phyloP scores from a whole-genome alignment of 179 eudicot species.

The Pouteria campechiana region DNA sequence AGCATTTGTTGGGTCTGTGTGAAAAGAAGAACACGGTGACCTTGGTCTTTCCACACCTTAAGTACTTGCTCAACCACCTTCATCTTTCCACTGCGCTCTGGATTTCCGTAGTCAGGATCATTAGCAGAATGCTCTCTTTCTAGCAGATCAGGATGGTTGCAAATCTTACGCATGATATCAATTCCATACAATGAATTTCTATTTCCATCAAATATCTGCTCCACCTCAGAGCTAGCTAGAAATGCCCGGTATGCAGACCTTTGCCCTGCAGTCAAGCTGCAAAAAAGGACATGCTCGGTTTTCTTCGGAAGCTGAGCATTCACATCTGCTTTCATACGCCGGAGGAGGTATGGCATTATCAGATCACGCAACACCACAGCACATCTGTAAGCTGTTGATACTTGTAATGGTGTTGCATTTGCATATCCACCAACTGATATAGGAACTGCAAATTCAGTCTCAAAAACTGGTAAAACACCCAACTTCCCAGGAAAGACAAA shows the following conservation, averaged over 20 bases:
- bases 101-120: conserved; percentile 91
- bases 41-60: conserved; percentile 91
- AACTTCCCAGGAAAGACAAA: conserved; percentile 98
- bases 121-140: conserved; percentile 80
- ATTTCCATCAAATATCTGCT: conserved; percentile 85
- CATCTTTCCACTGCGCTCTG: conserved; percentile 95
- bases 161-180: conserved; percentile 97
- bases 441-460: conserved; percentile 94
- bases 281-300: conserved; percentile 97
- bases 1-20: conserved; percentile 98
- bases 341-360: conserved; percentile 94
- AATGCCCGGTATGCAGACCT: conserved; percentile 84
- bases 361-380: conserved; percentile 94
- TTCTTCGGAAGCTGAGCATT: conserved; percentile 89
- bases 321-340: conserved; percentile 96
- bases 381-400: conserved; percentile 99
- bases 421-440: conserved; percentile 99
- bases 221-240: conserved; percentile 96
- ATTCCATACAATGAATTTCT: conserved; percentile 91
- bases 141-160: conserved; percentile 96
- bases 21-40: conserved; percentile 92
- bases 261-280: conserved; percentile 83
- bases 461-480: conserved; percentile 94
- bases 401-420: conserved; percentile 94
- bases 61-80: conserved; percentile 81